Percentiles rank a stretch among this genome's conserved stretches.
Conservation (phyloP, 768 basidiomycete genomes). For the Tylopilus vinaceipallidus region DNA sequence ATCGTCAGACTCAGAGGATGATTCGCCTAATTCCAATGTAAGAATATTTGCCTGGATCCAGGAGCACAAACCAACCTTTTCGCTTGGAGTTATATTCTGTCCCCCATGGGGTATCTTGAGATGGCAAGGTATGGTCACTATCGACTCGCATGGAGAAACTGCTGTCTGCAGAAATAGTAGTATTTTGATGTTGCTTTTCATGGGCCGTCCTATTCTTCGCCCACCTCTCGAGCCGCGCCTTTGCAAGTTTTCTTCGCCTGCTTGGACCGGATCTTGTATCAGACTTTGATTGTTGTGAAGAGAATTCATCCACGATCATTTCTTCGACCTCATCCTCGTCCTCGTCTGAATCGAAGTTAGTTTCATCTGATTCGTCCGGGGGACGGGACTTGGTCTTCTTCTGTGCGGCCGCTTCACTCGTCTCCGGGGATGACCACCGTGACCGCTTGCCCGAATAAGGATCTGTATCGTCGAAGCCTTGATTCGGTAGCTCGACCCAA, state of each 20-base stretch:
- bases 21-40: slow-evolving; percentile 7
- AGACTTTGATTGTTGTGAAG: slow-evolving; percentile 17
- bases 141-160: slow-evolving; percentile 35
- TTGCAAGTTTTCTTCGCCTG: slow-evolving; percentile 32
- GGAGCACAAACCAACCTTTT: slow-evolving; percentile 39
- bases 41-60: neutral
- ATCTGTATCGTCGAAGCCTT: slow-evolving; percentile 6
- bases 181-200: slow-evolving; percentile 33
- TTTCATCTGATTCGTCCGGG: slow-evolving; percentile 21
- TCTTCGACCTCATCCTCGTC: slow-evolving; percentile 50
- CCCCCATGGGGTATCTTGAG: slow-evolving; percentile 19
- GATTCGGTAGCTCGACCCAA: slow-evolving; percentile 15
- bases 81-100: slow-evolving; percentile 40
- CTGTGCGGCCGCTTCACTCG: slow-evolving; percentile 8
- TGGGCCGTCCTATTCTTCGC: slow-evolving; percentile 18
- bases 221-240: slow-evolving; percentile 30
- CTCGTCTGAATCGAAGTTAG: slow-evolving; percentile 36
- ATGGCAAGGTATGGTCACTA: slow-evolving; percentile 15
- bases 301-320: slow-evolving; percentile 44
- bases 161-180: slow-evolving; percentile 22
- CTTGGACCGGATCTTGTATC: slow-evolving; percentile 22
- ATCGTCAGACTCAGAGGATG: slow-evolving; percentile 30
- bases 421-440: slow-evolving; percentile 26
- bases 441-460: slow-evolving; percentile 27
- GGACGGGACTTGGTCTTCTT: slow-evolving; percentile 28